A percentile compares a stretch with the other conserved stretches of the same genome.
These are phyloP conservation scores for Starmerella floricola DNA, from an alignment of 805 yeast genomes.

Conservation along the genomic window DNA sequence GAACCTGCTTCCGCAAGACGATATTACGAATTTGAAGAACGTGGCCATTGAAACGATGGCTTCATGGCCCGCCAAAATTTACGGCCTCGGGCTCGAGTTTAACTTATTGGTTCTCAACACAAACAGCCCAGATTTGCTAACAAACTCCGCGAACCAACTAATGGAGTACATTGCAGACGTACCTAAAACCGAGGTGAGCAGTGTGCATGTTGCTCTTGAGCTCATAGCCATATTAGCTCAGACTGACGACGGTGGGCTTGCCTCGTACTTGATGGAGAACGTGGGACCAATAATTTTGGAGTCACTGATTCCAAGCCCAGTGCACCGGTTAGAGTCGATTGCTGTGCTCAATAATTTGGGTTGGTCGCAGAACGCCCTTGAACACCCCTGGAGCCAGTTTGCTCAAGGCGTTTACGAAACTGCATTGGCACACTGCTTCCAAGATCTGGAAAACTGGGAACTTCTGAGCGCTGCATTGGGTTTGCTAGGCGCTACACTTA, in stretches of 20 bases:
- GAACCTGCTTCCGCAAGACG: conserved; percentile 2
- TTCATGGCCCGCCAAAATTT: conserved; percentile 22
- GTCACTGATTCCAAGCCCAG: conserved; percentile 20
- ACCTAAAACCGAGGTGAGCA: conserved; percentile 33
- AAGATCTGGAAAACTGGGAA: conserved; percentile 19
- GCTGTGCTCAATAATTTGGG: conserved; percentile 53
- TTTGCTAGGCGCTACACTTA: conserved; percentile 15
- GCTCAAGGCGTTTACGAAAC: conserved; percentile 25
- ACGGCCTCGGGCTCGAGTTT: conserved; percentile 25
- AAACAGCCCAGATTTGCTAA: conserved; percentile 13
- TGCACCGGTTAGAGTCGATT: conserved; percentile 44
- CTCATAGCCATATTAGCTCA: conserved; percentile 39
- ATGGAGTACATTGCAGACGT: conserved; percentile 9
- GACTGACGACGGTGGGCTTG: conserved; percentile 13
- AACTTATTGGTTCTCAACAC: conserved; percentile 15
- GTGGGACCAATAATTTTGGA: conserved; percentile 29
- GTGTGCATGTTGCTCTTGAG: conserved; percentile 63
- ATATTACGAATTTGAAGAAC: neutral
- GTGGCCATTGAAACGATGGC: neutral
- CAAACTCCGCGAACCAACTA: conserved; percentile 11
- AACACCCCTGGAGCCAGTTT: conserved; percentile 30
- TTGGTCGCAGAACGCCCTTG: conserved; percentile 20
- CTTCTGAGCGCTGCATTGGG: conserved; percentile 23
- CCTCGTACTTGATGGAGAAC: conserved; percentile 13
- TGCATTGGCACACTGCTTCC: conserved; percentile 12